Base-by-base conservation (phyloP, 2,329 filamentous ascomycete species). In the Botrytis sinoallii region DNA sequence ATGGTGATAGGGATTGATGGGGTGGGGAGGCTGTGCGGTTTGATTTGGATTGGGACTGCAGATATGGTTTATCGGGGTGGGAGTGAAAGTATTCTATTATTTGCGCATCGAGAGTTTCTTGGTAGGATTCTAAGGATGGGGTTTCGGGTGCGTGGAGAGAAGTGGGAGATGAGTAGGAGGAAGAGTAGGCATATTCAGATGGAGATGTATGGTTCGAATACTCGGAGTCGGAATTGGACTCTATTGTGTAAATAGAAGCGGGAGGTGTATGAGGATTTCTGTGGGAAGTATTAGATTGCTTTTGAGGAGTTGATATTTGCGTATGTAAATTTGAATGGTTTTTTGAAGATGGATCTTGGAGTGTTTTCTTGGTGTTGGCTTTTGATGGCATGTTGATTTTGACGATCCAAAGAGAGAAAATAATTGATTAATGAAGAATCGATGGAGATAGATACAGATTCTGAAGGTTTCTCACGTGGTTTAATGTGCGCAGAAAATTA, bases 341-440 rank as follows among this genome's bases (percentile, higher is more conserved):
- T 16, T 52, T n/a, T n/a, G 25, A 10, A 59, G 55, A 14, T 32
- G n/a, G 29, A 20, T 59, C 55, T 32, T 59, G 4, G 5, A 52
- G 25, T 7, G 48, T 2, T 52, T 52, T 52, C 48, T 52, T 52
- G 48, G 48, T n/a, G 1, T 52, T 52, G 2, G 48, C 25, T 52
- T 52, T 52, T n/a, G 48, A 52, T 14, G 48, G 25, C 48, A 52
- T 52, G 0, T 52, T n/a, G 25, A n/a, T 14, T 52, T 12, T n/a
- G 48, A 52, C 16, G 1, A 52, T 4, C 14, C 5, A 0, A 7
- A 52, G 48, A n/a, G 12, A n/a, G 3, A 16, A 14, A n/a, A 0
- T 10, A 7, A 3, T 14, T n/a, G 25, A 52, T 52, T 14, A 16
- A n/a, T n/a, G 12, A 52, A 52, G 12, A n/a, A 52, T 2, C 12